phyloP scores from a whole-genome alignment of 108 stramenopile genomes.

The Heterococcus sp. region DNA sequence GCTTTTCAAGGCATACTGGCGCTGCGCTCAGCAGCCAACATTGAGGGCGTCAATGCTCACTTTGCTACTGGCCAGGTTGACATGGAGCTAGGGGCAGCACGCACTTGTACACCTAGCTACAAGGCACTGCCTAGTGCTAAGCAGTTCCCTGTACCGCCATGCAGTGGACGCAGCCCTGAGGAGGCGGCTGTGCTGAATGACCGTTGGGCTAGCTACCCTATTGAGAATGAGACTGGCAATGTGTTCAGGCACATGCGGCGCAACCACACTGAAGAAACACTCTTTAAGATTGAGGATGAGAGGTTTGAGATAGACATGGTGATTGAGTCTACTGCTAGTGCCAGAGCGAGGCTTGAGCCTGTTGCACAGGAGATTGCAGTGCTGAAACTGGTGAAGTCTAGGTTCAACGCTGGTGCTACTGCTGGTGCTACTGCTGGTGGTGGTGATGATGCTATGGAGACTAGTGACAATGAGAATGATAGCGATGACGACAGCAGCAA shows the following conservation, averaged over 20 bases:
- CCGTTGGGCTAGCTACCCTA: conserved; percentile 88
- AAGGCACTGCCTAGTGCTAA: not conserved
- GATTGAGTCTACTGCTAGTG: conserved; percentile 80
- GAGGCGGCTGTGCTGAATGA: conserved; percentile 88
- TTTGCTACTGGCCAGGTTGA: not conserved
- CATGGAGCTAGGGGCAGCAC: not conserved
- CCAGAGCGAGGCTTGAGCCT: conserved; percentile 84
- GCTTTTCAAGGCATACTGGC: no score
- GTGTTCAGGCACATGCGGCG: conserved; percentile 91
- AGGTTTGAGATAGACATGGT: conserved; percentile 98
- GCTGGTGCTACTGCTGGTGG: not conserved
- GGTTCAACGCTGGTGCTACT: not conserved
- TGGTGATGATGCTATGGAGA: not conserved
- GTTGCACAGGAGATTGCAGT: conserved; percentile 79
- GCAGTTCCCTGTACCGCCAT: conserved; percentile 81
- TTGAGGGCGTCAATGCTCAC: not conserved
- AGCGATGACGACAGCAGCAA: not conserved
- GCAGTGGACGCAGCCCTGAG: conserved; percentile 74
- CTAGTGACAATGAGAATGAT: not conserved
- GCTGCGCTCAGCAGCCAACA: no score
- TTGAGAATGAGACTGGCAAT: conserved; percentile 91
- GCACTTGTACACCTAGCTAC: not conserved
- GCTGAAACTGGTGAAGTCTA: conserved; percentile 23
- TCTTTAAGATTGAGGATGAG: conserved; percentile 96
- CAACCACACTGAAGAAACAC: conserved; percentile 88